Evolutionary conservation across 2,329 filamentous ascomycete genomes (phyloP).

Genomic region (Penicillium hordei): DNA sequence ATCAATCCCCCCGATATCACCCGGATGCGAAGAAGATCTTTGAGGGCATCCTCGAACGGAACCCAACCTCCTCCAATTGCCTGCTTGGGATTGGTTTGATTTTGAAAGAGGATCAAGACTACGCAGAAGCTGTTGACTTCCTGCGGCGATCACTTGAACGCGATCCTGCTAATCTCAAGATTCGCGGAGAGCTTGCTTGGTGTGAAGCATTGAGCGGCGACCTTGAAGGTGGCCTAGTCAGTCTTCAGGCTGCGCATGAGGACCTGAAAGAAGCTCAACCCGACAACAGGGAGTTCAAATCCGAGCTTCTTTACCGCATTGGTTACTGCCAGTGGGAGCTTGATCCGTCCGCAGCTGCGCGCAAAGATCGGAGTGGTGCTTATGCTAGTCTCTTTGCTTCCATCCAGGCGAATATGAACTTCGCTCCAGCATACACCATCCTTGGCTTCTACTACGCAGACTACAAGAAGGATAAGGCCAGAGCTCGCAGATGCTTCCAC

Average conservation of each 20-base stretch:
- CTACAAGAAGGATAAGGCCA: conserved; percentile 80
- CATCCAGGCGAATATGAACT: conserved; percentile 81
- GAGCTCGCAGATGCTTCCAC: conserved; percentile 90
- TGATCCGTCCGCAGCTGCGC: conserved; percentile 69
- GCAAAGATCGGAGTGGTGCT: conserved; percentile 77
- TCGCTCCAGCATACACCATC: conserved; percentile 86
- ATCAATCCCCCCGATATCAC: conserved; percentile 87
- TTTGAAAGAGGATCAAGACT: conserved; percentile 90
- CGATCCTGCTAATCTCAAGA: conserved; percentile 71
- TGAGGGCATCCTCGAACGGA: conserved; percentile 73
- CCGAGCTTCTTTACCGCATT: conserved; percentile 82
- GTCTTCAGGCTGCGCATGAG: conserved; percentile 69
- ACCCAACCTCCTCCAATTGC: conserved; percentile 73
- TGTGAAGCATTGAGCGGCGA: conserved; percentile 82
- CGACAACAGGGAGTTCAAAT: conserved; percentile 68
- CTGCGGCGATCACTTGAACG: conserved; percentile 71
- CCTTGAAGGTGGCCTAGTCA: conserved; percentile 63
- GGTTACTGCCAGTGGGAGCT: conserved; percentile 85
- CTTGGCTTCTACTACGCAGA: conserved; percentile 89
- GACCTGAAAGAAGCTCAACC: conserved; percentile 63
- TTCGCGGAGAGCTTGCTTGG: conserved; percentile 88
- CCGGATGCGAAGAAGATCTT: conserved; percentile 85
- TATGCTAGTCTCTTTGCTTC: conserved; percentile 82
- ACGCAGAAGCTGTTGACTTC: conserved; percentile 76
- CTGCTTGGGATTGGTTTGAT: conserved; percentile 89